Evolutionary conservation across 83 land plant genomes (phyloP).

Genomic region (Picea abies): DNA sequence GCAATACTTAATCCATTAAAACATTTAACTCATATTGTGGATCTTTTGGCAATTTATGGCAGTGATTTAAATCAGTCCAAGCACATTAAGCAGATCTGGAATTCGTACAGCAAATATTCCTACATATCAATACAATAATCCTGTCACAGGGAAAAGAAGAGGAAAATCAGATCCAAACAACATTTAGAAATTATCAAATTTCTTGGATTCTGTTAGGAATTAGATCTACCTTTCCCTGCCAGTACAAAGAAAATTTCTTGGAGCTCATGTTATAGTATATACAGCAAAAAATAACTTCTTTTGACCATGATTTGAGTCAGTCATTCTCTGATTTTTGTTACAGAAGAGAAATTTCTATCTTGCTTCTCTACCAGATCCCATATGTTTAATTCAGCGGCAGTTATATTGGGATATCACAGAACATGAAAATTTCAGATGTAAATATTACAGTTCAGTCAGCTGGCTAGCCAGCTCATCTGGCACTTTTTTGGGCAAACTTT

Average conservation of each 20-base stretch:
- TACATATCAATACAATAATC: no score
- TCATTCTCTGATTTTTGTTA: no score
- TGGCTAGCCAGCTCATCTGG: neutral
- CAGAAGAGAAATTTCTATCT: neutral
- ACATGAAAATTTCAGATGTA: neutral
- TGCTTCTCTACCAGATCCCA: neutral
- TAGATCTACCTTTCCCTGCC: neutral
- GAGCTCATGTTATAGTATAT: neutral
- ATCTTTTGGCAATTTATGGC: no score
- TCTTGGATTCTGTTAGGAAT: neutral
- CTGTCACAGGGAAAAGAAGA: no score
- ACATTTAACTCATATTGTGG: no score
- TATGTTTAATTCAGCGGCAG: no score
- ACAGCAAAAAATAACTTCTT: neutral
- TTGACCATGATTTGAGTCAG: neutral
- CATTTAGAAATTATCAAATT: neutral
- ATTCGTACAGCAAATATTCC: no score
- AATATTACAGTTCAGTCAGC: neutral
- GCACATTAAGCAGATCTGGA: no score
- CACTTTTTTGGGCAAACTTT: neutral
- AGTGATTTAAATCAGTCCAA: no score
- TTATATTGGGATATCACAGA: neutral
- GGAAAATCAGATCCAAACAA: no score
- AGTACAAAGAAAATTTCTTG: neutral
- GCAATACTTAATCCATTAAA: no score